Percentiles rank a stretch among this genome's conserved stretches.
Conservation (phyloP, 305 asterid species). For the Solanum aculeatissimum region DNA sequence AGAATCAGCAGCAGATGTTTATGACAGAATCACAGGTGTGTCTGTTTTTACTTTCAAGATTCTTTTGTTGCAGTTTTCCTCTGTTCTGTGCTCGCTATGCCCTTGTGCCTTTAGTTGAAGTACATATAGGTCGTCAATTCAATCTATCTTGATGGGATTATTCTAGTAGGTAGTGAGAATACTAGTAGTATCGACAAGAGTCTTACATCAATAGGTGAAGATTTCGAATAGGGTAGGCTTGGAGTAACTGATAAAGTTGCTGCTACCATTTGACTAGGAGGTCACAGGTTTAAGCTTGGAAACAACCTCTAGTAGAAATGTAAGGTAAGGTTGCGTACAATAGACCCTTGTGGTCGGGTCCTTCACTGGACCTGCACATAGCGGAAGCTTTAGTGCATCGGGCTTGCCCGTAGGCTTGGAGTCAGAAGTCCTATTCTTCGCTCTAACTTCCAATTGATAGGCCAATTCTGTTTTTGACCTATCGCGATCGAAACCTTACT, state of each 20-base stretch:
- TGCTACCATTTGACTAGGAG: too few species aligned
- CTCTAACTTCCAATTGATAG: background rate
- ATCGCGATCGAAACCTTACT: background rate
- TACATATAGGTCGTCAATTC: background rate
- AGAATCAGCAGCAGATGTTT: conserved; percentile 90
- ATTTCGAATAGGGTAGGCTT: background rate
- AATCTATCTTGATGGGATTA: background rate
- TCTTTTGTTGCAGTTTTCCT: background rate
- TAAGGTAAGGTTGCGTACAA: too few species aligned
- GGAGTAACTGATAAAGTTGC: background rate
- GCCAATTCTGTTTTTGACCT: background rate
- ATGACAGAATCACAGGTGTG: conserved; percentile 74
- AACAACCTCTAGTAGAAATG: too few species aligned
- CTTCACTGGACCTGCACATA: too few species aligned
- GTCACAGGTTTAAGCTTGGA: too few species aligned
- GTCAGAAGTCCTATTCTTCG: background rate
- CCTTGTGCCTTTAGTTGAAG: background rate
- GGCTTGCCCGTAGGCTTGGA: background rate
- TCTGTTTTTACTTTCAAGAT: background rate
- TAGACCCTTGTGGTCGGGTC: too few species aligned
- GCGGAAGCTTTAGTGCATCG: too few species aligned
- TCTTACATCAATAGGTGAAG: background rate
- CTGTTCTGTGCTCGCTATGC: background rate
- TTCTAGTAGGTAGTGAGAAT: background rate
- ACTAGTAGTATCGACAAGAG: background rate